Conservation (phyloP, 2,329 filamentous ascomycete genomes). For the Colletotrichum chlorophyti region DNA sequence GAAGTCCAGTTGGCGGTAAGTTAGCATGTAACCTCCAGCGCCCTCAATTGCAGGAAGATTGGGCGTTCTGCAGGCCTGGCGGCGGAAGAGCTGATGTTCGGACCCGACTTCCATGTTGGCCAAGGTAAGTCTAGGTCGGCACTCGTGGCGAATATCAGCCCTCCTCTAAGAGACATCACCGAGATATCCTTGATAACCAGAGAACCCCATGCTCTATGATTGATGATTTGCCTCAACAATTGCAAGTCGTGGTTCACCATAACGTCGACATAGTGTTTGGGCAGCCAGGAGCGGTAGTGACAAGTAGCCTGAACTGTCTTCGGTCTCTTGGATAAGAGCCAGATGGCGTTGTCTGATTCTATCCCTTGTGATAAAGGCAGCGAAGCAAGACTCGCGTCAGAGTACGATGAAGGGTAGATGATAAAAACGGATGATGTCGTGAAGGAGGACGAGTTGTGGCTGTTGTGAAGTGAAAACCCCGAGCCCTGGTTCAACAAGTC, state of each 20-base stretch:
- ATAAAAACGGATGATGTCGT: not conserved
- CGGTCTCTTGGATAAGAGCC: not conserved
- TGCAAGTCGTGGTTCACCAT: not conserved
- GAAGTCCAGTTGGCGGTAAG: not conserved
- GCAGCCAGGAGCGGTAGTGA: not conserved
- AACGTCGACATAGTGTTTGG: not conserved
- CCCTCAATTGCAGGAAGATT: constrained; percentile 5
- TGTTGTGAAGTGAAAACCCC: not conserved
- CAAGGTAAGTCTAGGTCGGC: not conserved
- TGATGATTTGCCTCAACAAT: not conserved
- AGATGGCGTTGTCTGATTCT: not conserved
- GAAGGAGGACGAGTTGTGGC: not conserved
- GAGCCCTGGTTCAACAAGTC: not conserved
- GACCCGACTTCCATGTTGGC: not conserved
- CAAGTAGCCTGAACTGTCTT: not conserved
- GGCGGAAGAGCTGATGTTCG: constrained; percentile 1
- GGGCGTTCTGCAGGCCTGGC: not conserved
- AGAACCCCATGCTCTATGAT: not conserved
- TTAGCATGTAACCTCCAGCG: not conserved
- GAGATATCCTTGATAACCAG: not conserved
- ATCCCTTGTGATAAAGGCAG: not conserved
- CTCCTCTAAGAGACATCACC: not conserved
- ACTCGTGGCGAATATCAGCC: not conserved
- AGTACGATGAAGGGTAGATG: not conserved
- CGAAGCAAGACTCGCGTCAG: not conserved